Base-by-base conservation (phyloP, 2,329 filamentous ascomycete genomes). In the Diaporthe velutina region DNA sequence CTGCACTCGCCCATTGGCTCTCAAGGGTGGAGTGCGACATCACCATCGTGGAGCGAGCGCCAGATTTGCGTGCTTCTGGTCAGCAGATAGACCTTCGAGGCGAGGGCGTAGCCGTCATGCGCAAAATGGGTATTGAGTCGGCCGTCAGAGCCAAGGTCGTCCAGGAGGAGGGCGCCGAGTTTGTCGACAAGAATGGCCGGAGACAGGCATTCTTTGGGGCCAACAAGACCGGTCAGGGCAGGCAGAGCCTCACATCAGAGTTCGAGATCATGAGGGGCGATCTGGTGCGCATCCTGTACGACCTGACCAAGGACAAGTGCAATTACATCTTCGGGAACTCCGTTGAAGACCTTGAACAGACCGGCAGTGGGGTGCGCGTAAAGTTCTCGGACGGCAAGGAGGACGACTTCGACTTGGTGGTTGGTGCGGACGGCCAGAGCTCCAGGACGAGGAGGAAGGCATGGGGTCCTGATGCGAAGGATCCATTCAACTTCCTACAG, bases 221-320 rank as follows among this genome's bases (percentile, higher is more conserved):
- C 45, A 85, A 86, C 76, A 81, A 82, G 67, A 80, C 85, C 0
- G 86, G 85, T 4, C 81, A 84, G 70, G 85, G 86, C 0, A 78
- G 77, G 42, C 87, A 89, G 78, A 82, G 81, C 12, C 80, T 90
- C 35, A 89, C 87, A 0, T 87, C 85, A 74, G 90, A 92, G 73
- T 91, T 85, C 75, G 90, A 92, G 81, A 88, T 92, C 66, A 88
- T 92, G 85, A 84, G 90, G 12, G 89, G 88, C 0, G 88, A 91
- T 70, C 78, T 92, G n/a, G 85, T 86, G 5, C 80, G 82, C 15
- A 82, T 91, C 2, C 79, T 92, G 1, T 87, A 88, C 77, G 83
- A 89, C 0, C 80, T 77, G 25, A 84, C 82, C 30, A 76, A 80
- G 17, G 77, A 78, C 22, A 77, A 73, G 5, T 78, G 77, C 19